Evolutionary conservation across 192 early-diverging fungal genomes (phyloP), one percentile per base, ranked within the genome.

Genomic region (Podila epigama): DNA sequence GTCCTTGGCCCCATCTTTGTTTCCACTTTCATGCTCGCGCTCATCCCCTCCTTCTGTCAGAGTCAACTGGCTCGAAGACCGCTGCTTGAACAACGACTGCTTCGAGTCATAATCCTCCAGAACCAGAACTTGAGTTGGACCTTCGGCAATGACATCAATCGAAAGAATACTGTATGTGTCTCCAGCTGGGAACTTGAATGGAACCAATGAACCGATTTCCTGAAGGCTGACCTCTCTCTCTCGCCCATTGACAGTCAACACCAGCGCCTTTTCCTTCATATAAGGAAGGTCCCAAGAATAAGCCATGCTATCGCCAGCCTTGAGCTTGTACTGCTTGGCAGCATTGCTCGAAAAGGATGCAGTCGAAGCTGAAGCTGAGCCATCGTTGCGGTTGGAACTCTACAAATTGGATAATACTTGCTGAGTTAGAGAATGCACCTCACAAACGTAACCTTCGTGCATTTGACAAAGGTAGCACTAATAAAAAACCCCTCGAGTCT

Each of bases 241-340:
- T 13, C 75, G 69, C 29, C 92, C 94, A 67, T 92, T 89, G 1
- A 94, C 88, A 29, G 79, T 85, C 22, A 99, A 64, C 27, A 94
- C 89, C 28, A 99, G 75, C 2, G 81, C 68, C 75, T 96, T 97
- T 15, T 86, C 80, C 27, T 85, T 82, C 6, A 86, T 75, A 5
- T 91, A 91, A 11, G 96, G 96, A 44, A 87, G 79, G 63, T 99
- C 97, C 96, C 96, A 98, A 4, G 97, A 91, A 58, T 98, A 99
- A 22, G 86, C 81, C 67, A 90, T 77, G 11, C 88, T 70, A 65
- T 87, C 79, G 12, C 84, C 83, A 12, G 83, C 57, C 32, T 85
- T 81, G 42, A 92, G 69, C 34, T 58, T 63, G 71, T 88, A 90
- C 50, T 39, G 81, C 64, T 82, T 82, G 11, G 85, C 15, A 32